These are phyloP conservation scores for Aspergillus sp. DNA, from an alignment of 2,329 filamentous ascomycete species.

Conservation along the genomic window DNA sequence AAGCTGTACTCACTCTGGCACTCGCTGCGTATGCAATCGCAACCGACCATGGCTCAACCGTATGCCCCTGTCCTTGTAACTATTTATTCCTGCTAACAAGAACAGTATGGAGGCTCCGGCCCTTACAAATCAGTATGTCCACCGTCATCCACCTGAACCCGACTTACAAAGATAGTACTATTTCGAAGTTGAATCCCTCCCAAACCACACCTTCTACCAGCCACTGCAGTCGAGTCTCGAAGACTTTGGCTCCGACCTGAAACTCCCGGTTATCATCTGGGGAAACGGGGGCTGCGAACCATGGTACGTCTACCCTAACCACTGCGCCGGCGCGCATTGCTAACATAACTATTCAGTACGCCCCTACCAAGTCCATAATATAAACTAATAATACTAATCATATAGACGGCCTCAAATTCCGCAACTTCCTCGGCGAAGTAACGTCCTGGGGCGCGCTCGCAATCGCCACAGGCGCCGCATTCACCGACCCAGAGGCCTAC, in stretches of 20 bases:
- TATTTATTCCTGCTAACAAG: too few relatives aligned
- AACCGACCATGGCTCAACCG: too few relatives aligned
- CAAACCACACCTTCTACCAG: not conserved
- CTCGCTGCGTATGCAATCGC: too few relatives aligned
- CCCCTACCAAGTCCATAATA: too few relatives aligned
- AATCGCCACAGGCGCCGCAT: not conserved
- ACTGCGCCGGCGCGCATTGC: too few relatives aligned
- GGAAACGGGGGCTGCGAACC: not conserved
- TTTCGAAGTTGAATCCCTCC: not conserved
- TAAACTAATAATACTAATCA: not conserved
- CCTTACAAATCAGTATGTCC: not conserved
- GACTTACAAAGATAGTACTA: not conserved
- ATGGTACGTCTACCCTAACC: not conserved
- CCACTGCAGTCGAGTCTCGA: not conserved
- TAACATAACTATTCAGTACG: too few relatives aligned
- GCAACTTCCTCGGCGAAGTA: not conserved
- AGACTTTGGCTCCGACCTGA: not conserved
- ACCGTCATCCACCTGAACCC: too few relatives aligned
- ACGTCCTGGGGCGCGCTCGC: not conserved
- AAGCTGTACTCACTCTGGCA: too few relatives aligned
- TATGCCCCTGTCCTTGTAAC: too few relatives aligned
- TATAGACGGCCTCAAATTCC: not conserved
- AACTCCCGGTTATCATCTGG: not conserved
- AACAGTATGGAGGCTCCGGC: not conserved
- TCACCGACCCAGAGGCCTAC: not conserved